phyloP scores from a whole-genome alignment of 768 basidiomycete species.

The Hypholoma fasciculare region DNA sequence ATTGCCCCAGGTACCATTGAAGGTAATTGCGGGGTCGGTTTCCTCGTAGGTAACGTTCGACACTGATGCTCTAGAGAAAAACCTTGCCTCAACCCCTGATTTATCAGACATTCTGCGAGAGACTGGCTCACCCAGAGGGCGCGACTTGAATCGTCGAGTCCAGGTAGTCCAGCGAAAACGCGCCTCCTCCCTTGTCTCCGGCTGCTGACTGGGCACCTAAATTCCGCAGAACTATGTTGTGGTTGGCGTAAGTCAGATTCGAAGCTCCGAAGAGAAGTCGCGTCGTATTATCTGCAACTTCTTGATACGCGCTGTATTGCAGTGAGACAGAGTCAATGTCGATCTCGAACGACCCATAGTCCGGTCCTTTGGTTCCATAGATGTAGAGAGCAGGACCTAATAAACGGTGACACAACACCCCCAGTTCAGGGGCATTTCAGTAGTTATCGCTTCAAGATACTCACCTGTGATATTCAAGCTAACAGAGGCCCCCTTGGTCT shows the following conservation, averaged over 20 bases:
- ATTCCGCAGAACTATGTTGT: constrained; percentile 40
- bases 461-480: constrained; percentile 44
- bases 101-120: background rate
- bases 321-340: constrained; percentile 31
- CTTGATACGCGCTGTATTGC: constrained; percentile 30
- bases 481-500: constrained; percentile 33
- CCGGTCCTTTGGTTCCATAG: constrained; percentile 42
- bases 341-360: constrained; percentile 42
- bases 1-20: constrained; percentile 39
- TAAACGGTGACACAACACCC: background rate
- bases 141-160: constrained; percentile 42
- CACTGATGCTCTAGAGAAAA: constrained; percentile 35
- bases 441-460: constrained; percentile 1
- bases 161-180: constrained; percentile 43
- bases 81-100: background rate
- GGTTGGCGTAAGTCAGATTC: constrained; percentile 37
- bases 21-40: constrained; percentile 36
- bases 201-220: constrained; percentile 30
- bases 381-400: constrained; percentile 43
- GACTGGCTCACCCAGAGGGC: constrained; percentile 38
- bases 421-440: background rate
- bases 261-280: constrained; percentile 32
- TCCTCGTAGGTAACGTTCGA: constrained; percentile 43
- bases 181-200: constrained; percentile 35
- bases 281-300: constrained; percentile 27